Evolutionary conservation across 140 eudicot genomes (phyloP).

Genomic region (Anethum foeniculum): DNA sequence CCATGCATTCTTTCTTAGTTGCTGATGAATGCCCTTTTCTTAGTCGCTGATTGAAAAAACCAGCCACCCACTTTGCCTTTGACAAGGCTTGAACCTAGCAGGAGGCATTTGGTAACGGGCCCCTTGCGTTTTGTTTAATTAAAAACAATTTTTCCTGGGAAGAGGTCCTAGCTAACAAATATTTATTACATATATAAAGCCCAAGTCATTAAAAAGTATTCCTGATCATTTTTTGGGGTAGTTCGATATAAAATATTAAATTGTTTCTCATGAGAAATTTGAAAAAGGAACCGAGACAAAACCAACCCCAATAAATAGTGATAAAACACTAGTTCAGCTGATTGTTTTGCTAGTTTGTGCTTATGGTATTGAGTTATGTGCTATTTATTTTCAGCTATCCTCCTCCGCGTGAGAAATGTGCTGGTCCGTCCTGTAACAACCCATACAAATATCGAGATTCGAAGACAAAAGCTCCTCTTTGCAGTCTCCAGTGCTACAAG

Average conservation of each 20-base stretch:
- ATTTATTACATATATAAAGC: neutral
- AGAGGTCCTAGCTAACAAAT: neutral
- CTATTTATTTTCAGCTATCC: constrained; percentile 53
- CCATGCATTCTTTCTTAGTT: neutral
- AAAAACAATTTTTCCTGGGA: neutral
- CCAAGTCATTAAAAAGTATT: neutral
- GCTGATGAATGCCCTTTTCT: neutral
- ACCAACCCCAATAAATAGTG: neutral
- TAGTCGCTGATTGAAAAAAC: neutral
- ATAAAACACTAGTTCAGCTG: neutral
- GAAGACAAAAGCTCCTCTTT: constrained; percentile 55
- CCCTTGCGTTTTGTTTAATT: neutral
- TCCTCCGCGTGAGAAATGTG: constrained; percentile 82
- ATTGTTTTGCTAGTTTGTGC: constrained; percentile 1
- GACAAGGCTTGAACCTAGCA: neutral
- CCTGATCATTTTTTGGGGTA: neutral
- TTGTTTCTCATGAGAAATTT: neutral
- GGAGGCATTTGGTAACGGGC: neutral
- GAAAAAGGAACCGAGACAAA: neutral
- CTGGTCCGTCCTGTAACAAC: constrained; percentile 61
- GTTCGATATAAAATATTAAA: neutral
- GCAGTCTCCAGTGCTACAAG: constrained; percentile 87
- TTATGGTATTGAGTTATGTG: neutral
- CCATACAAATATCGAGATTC: constrained; percentile 76
- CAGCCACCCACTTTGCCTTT: neutral